Evolutionary conservation across 345 rosid species (phyloP), one percentile per base, ranked within the genome.

Genomic region (Theobroma cacao): DNA sequence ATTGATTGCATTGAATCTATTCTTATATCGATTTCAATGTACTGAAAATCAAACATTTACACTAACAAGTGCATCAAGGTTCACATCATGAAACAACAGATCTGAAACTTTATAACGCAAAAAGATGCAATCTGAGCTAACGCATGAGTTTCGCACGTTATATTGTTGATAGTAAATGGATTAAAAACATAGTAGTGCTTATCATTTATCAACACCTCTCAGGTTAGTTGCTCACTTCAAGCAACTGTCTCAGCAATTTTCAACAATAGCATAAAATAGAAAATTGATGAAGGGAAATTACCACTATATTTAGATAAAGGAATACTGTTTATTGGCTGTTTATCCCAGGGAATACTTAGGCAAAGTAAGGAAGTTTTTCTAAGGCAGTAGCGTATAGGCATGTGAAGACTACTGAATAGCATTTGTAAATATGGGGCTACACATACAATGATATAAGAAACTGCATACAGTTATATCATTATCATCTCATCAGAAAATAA

Each of bases 1-100:
- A 55, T 58, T 72, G 45, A 56, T 60, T 66, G 61, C 55, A 53
- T 40, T 10, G 64, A 62, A 74, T 80, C 86, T 67, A 76, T 60
- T 77, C 34, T 75, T 28, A 45, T 24, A 83, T 58, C 48, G 48
- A 72, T 71, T 47, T 74, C 71, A 76, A 70, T 22, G 22, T 26
- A 41, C 30, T 55, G 26, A 53, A 61, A 17, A 18, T 28, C 41
- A n/a, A 64, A 33, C 45, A n/a, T 4, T 43, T 61, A 63, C 14
- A 26, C 18, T 34, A 75, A 53, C 15, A 40, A 41, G 26, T 60
- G 62, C 56, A 69, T 7, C 55, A 43, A 9, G 64, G 26, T 70
- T 75, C 17, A 80, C 33, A 80, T 70, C 41, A 40, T 69, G 36
- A 43, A 38, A 41, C 50, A 58, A 41, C 38, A 58, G 31, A n/a